phyloP scores from a whole-genome alignment of 192 early-diverging fungal genomes.

The Coemansia sp. region DNA sequence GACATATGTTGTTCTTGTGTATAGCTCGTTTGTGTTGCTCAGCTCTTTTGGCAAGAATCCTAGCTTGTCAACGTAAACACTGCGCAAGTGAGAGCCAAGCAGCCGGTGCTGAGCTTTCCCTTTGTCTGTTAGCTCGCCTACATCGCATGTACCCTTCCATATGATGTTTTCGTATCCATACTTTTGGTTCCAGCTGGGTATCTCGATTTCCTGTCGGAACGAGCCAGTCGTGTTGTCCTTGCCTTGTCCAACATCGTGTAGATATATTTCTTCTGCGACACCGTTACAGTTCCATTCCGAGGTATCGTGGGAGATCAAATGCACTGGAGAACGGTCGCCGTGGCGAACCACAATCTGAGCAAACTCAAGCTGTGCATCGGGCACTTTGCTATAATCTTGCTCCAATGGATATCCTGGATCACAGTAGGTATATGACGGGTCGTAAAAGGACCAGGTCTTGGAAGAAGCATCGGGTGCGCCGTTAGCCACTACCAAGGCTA shows the following conservation, averaged over 20 bases:
- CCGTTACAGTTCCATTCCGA: conserved; percentile 44
- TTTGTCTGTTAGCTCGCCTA: conserved; percentile 62
- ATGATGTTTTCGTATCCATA: conserved; percentile 40
- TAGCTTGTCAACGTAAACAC: conserved; percentile 57
- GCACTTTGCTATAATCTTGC: conserved; percentile 24
- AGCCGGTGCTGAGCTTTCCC: conserved; percentile 57
- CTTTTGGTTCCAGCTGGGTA: conserved; percentile 43
- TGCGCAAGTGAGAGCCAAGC: conserved; percentile 49
- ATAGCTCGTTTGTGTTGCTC: conserved; percentile 47
- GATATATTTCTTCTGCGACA: conserved; percentile 31
- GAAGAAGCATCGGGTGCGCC: not conserved
- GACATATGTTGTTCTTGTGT: conserved; percentile 61
- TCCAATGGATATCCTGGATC: conserved; percentile 30
- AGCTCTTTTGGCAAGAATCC: conserved; percentile 42
- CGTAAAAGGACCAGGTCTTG: conserved; percentile 14
- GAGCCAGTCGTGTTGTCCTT: conserved; percentile 39
- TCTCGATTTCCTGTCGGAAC: conserved; percentile 41
- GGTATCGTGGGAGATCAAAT: conserved; percentile 38
- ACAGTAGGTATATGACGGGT: conserved; percentile 43
- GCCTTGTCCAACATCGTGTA: conserved; percentile 29
- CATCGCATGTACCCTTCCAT: conserved; percentile 54
- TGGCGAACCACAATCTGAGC: conserved; percentile 62
- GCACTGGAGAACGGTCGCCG: conserved; percentile 56
- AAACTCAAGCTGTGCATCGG: conserved; percentile 54
- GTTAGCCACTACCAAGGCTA: conserved; percentile 16